phyloP scores from a whole-genome alignment of 2,329 filamentous ascomycete species.

The Pseudopithomyces chartarum region DNA sequence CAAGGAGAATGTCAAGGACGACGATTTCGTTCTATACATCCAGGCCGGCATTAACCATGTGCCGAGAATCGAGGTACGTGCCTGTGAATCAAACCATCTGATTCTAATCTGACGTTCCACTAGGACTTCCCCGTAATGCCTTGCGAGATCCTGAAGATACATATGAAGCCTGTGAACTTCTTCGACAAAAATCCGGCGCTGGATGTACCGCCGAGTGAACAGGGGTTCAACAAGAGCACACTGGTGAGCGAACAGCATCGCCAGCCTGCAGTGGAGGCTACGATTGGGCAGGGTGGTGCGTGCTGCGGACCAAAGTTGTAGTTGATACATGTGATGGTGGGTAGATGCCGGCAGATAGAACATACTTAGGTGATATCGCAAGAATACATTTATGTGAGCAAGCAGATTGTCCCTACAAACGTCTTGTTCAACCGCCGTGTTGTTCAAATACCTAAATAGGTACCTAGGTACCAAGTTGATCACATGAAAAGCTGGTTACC shows the following conservation, averaged over 20 bases:
- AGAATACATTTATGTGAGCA: no score
- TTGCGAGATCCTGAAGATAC: slow-evolving; percentile 61
- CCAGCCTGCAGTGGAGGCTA: slow-evolving; percentile 43
- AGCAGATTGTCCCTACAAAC: no score
- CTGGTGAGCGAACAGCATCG: slow-evolving; percentile 44
- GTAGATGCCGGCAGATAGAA: not conserved
- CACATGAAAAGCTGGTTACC: no score
- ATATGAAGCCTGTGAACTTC: slow-evolving; percentile 64
- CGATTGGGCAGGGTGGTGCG: slow-evolving; percentile 40
- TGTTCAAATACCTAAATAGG: no score
- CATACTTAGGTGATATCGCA: no score
- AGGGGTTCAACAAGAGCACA: slow-evolving; percentile 52
- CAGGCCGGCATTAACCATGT: slow-evolving; percentile 65
- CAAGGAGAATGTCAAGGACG: slow-evolving; percentile 60
- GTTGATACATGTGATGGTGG: not conserved
- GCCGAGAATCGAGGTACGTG: slow-evolving; percentile 53
- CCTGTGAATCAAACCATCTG: not conserved
- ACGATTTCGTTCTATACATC: slow-evolving; percentile 62
- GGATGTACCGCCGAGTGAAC: slow-evolving; percentile 61
- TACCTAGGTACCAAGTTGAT: no score
- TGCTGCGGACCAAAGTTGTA: slow-evolving; percentile 45
- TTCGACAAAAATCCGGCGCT: slow-evolving; percentile 63
- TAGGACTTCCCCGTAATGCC: slow-evolving; percentile 64
- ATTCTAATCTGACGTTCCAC: slow-evolving; percentile 1
- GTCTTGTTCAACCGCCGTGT: no score